Percentiles rank a stretch among this genome's conserved stretches.
Conservation (phyloP, 805 yeast species). For the Candida silvicultrix region DNA sequence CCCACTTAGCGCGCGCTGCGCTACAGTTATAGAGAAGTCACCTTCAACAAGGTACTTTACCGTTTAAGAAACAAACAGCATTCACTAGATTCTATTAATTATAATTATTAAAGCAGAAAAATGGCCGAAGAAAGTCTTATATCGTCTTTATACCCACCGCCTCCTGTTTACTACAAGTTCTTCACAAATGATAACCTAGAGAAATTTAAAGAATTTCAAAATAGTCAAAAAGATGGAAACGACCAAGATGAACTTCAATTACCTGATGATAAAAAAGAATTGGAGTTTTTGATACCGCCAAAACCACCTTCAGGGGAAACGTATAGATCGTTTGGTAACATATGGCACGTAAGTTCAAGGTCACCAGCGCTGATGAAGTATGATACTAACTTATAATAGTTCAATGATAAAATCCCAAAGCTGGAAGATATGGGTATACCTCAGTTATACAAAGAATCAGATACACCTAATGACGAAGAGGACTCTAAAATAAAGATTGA, state of each 20-base stretch:
- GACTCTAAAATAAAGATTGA: slow-evolving; percentile 47
- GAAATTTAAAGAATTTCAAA: slow-evolving; percentile 26
- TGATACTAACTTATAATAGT: slow-evolving; percentile 8
- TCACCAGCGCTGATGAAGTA: too few relatives aligned
- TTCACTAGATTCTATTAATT: too few relatives aligned
- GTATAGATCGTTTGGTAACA: slow-evolving; percentile 83
- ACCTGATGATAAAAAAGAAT: slow-evolving; percentile 34
- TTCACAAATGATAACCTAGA: slow-evolving; percentile 67
- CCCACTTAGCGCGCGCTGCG: too few relatives aligned
- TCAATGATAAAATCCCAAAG: slow-evolving; percentile 65
- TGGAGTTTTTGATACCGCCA: slow-evolving; percentile 63
- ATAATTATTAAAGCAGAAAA: too few relatives aligned
- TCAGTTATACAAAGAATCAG: slow-evolving; percentile 50
- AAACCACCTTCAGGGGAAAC: slow-evolving; percentile 50
- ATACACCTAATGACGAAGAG: slow-evolving; percentile 23
- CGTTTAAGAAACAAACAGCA: too few relatives aligned
- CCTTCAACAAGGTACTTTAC: too few relatives aligned
- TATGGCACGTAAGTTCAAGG: slow-evolving; percentile 56
- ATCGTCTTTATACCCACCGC: slow-evolving; percentile 87
- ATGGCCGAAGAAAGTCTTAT: slow-evolving; percentile 23
- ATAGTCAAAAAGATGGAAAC: slow-evolving; percentile 11
- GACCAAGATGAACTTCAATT: slow-evolving; percentile 29
- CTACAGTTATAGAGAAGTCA: too few relatives aligned
- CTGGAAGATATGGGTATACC: slow-evolving; percentile 70
- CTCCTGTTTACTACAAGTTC: slow-evolving; percentile 75